These are phyloP conservation scores for Chytridium lagenaria DNA, from an alignment of 371 early-diverging fungal genomes.

Conservation along the genomic window DNA sequence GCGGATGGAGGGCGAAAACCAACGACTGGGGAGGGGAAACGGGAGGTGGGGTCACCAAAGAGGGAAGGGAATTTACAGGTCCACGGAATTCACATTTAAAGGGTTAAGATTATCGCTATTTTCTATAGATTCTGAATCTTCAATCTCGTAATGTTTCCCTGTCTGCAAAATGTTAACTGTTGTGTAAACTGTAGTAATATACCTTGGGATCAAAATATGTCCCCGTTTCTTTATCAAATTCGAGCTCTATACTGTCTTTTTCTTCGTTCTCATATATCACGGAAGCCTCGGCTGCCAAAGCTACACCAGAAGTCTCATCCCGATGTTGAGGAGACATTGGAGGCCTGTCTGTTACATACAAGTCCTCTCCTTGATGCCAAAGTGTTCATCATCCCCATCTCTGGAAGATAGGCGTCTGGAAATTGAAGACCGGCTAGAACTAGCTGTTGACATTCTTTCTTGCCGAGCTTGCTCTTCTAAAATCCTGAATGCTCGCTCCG, in stretches of 20 bases:
- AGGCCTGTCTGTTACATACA: background rate
- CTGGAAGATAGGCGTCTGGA: too few species aligned
- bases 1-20: too few species aligned
- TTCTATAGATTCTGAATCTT: background rate
- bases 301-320: background rate
- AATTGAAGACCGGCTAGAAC: too few species aligned
- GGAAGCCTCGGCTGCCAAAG: background rate
- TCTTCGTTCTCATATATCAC: background rate
- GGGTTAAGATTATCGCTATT: background rate
- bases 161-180: background rate
- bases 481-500: too few species aligned
- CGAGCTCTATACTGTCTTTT: slow-evolving; percentile 10
- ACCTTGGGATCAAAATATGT: slow-evolving; percentile 9
- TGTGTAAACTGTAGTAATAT: background rate
- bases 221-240: background rate
- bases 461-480: too few species aligned
- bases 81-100: background rate
- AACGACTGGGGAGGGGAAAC: too few species aligned
- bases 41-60: background rate
- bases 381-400: too few species aligned
- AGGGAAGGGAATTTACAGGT: background rate
- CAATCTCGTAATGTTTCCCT: slow-evolving; percentile 13
- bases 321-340: background rate
- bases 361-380: too few species aligned
- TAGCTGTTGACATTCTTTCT: too few species aligned